Conservation (phyloP, 192 early-diverging fungal genomes). For the Backusella tarrabulga region DNA sequence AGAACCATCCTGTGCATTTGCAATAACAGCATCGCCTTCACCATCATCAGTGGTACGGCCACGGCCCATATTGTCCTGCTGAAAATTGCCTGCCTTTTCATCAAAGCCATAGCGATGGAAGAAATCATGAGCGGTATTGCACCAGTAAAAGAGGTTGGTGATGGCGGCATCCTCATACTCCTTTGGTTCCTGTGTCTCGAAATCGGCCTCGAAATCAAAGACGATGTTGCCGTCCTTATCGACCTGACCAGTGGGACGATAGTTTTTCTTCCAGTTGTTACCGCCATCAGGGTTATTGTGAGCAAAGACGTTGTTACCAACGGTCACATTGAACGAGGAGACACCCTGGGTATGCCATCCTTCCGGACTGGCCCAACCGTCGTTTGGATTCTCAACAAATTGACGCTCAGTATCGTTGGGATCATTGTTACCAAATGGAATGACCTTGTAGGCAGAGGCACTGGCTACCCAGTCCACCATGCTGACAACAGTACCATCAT, state of each 20-base stretch:
- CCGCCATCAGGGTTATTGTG: slow-evolving; percentile 79
- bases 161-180: slow-evolving; percentile 77
- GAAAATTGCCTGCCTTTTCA: slow-evolving; percentile 92
- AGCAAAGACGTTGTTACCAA: slow-evolving; percentile 92
- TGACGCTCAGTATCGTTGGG: slow-evolving; percentile 64
- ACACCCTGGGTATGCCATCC: slow-evolving; percentile 72
- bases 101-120: slow-evolving; percentile 88
- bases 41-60: slow-evolving; percentile 37
- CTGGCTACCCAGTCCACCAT: slow-evolving; percentile 87
- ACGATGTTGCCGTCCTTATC: slow-evolving; percentile 39
- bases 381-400: slow-evolving; percentile 52
- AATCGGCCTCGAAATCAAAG: slow-evolving; percentile 79
- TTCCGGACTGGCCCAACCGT: slow-evolving; percentile 54
- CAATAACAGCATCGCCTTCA: slow-evolving; percentile 76
- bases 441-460: slow-evolving; percentile 72
- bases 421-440: slow-evolving; percentile 76
- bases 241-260: slow-evolving; percentile 66
- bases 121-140: slow-evolving; percentile 89
- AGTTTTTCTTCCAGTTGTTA: slow-evolving; percentile 69
- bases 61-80: slow-evolving; percentile 82
- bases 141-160: slow-evolving; percentile 90
- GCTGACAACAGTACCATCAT: slow-evolving; percentile 59
- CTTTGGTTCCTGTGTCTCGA: slow-evolving; percentile 54
- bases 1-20: slow-evolving; percentile 87
- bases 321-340: slow-evolving; percentile 58